Conservation (phyloP, 345 rosid genomes). For the Heritiera fomes region DNA sequence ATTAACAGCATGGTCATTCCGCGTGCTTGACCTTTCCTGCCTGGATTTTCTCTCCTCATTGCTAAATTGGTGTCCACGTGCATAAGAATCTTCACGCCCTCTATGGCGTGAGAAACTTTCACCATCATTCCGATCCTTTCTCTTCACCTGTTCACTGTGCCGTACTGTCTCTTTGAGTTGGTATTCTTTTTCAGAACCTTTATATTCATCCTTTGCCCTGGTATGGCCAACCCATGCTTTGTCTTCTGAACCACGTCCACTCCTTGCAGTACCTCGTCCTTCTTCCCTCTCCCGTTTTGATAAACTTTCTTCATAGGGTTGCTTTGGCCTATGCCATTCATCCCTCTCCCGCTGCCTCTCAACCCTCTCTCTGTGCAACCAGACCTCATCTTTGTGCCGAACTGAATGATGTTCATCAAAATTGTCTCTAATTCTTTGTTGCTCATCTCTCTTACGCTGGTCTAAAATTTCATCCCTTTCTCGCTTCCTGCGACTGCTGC, state of each 20-base stretch:
- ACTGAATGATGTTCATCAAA: conserved; percentile 65
- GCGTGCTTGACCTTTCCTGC: conserved; percentile 64
- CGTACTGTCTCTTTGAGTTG: conserved; percentile 59
- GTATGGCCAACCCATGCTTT: conserved; percentile 54
- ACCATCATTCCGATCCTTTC: conserved; percentile 66
- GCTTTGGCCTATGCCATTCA: conserved; percentile 55
- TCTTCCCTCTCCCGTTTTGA: conserved; percentile 73
- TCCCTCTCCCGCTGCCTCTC: conserved; percentile 78
- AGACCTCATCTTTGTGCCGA: conserved; percentile 76
- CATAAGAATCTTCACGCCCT: conserved; percentile 64
- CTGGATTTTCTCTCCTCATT: conserved; percentile 69
- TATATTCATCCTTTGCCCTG: conserved; percentile 64
- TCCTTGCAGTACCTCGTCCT: conserved; percentile 51
- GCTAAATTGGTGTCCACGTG: conserved; percentile 48
- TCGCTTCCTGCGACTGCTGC: conserved; percentile 58
- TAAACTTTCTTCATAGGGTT: conserved; percentile 56
- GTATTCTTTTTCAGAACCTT: conserved; percentile 66
- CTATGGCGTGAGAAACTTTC: conserved; percentile 56
- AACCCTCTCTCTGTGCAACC: conserved; percentile 67
- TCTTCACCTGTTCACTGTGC: conserved; percentile 64
- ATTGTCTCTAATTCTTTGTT: conserved; percentile 71
- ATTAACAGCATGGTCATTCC: conserved; percentile 53
- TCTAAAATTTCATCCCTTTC: conserved; percentile 78
- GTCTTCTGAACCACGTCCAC: conserved; percentile 74
- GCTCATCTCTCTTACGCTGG: conserved; percentile 74